Evolutionary conservation across 2,329 filamentous ascomycete genomes (phyloP), one percentile per base, ranked within the genome.

Genomic region (Talaromyces piceae): DNA sequence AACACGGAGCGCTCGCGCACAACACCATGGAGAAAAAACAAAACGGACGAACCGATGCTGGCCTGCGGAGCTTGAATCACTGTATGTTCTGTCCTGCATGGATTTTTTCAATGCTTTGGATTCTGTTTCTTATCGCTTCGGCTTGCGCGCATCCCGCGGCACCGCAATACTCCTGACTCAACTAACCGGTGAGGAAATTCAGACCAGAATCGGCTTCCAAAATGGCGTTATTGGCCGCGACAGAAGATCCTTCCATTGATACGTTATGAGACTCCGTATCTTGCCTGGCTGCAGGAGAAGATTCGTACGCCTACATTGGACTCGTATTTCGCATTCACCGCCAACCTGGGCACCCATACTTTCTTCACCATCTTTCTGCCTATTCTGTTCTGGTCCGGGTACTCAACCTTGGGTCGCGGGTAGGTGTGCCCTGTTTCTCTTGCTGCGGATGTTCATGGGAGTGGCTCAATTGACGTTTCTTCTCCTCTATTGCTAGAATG

Each of bases 351-450:
- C 58, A 98, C 93, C 0, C 93, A 98, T 71, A 98, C 93, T 0
- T 97, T 96, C 75, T 98, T 96, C 77, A 97, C 97, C 91, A 80
- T 95, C 59, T 86, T 89, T 53, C 74, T 98, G 63, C 93, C 93
- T 5, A 88, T 97, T 58, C 80, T 95, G 60, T 97, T 97, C 74
- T 98, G 93, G 93, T 95, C 89, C 63, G 91, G 91, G 49, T 87
- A 91, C 70, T 84, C 86, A 41, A 83, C 80, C 56, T 80, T 95
- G 58, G 93, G 89, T 50, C 86, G 93, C 74, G 91, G 86, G 88
- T 94, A 83, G 61, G 84, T 77, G 33, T 20, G n/a, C n/a, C 5
- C n/a, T 33, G 18, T 33, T 16, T 50, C 51, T 55, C 20, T 25
- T 22, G 11, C 39, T 43, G 37, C 18, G 22, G 22, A 30, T 48